These are phyloP conservation scores for Fusarium fracticaudum DNA, from an alignment of 2,329 filamentous ascomycete species.

Conservation along the genomic window DNA sequence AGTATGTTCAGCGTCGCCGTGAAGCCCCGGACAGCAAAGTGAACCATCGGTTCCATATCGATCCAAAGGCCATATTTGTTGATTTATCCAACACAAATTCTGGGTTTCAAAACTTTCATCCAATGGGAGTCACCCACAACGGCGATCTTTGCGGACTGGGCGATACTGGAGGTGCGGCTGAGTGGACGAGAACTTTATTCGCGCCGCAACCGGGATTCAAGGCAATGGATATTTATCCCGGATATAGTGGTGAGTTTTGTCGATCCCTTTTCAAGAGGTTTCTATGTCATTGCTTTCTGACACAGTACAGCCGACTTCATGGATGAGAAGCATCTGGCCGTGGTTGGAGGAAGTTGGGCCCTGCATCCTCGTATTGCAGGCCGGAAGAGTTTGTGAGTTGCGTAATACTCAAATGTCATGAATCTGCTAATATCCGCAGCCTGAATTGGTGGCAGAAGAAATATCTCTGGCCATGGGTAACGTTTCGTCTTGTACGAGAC, in stretches of 20 bases:
- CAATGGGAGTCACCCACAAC: conserved; percentile 7
- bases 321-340: conserved; percentile 15
- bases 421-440: neutral
- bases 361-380: conserved; percentile 22
- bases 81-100: conserved; percentile 11
- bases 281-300: neutral
- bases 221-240: conserved; percentile 26
- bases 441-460: conserved; percentile 35
- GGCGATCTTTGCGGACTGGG: conserved; percentile 14
- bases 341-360: conserved; percentile 28
- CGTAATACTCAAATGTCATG: fast-evolving
- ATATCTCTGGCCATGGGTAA: conserved; percentile 27
- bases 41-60: conserved; percentile 6
- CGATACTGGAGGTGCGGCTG: conserved; percentile 22
- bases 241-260: conserved; percentile 13
- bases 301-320: conserved; percentile 19
- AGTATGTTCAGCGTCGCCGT: neutral
- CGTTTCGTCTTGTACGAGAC: conserved; percentile 20
- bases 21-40: neutral
- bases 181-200: conserved; percentile 17
- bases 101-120: conserved; percentile 18
- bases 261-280: fast-evolving
- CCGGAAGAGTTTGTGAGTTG: conserved; percentile 25
- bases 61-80: neutral
- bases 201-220: conserved; percentile 20